Conservation (phyloP, 2,329 filamentous ascomycete species). For the Epichloe brachyelytri region DNA sequence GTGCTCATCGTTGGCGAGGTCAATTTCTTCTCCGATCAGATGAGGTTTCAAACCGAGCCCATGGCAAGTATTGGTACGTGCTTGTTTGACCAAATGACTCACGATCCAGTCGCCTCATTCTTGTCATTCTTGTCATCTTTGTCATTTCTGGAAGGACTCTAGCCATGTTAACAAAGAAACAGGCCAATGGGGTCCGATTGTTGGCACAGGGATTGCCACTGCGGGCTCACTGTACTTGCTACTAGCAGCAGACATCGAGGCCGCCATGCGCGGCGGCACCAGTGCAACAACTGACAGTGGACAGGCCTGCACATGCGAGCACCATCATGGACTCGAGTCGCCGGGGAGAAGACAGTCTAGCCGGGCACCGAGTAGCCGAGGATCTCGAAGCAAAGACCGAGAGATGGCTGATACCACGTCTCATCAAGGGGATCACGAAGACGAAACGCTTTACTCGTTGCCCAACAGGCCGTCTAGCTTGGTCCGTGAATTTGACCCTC, state of each 20-base stretch:
- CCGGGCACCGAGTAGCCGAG: neutral
- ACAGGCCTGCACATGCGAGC: conserved; percentile 9
- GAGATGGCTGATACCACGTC: neutral
- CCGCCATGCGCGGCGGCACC: conserved; percentile 5
- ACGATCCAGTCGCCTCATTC: neutral
- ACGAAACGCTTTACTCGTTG: neutral
- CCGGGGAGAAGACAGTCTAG: neutral
- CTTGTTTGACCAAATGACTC: neutral
- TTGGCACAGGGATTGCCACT: conserved; percentile 43
- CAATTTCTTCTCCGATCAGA: conserved; percentile 47
- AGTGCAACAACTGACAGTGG: neutral
- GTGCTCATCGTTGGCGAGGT: conserved; percentile 49
- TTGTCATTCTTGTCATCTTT: neutral
- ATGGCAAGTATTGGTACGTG: conserved; percentile 45
- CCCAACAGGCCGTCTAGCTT: neutral
- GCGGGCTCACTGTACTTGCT: conserved; percentile 46
- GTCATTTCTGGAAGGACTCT: neutral
- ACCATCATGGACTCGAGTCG: conserved; percentile 1
- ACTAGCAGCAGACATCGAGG: conserved; percentile 22
- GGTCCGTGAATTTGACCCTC: neutral
- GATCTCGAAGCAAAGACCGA: neutral
- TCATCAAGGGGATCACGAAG: neutral
- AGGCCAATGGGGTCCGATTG: conserved; percentile 49
- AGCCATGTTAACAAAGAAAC: neutral
- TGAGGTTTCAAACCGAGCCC: conserved; percentile 48